Evolutionary conservation across 768 basidiomycete species (phyloP).

Genomic region (Podaxis rugospora): DNA sequence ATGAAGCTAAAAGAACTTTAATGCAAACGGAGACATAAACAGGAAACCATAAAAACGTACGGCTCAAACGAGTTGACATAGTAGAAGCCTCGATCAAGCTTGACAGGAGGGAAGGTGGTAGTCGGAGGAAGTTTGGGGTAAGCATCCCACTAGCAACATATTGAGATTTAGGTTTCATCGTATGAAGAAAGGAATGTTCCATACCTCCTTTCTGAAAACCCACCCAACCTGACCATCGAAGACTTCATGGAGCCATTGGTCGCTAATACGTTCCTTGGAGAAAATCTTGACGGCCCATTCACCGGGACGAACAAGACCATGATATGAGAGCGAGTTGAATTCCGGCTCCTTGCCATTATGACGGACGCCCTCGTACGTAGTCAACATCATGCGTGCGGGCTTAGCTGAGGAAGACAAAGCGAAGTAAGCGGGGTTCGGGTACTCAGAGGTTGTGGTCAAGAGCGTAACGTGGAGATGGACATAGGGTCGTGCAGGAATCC

Average conservation of each 20-base stretch:
- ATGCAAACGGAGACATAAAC: slow-evolving; percentile 4
- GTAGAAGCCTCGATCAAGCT: slow-evolving; percentile 74
- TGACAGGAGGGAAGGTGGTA: slow-evolving; percentile 67
- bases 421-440: slow-evolving; percentile 67
- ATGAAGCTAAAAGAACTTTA: slow-evolving; percentile 49
- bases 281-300: slow-evolving; percentile 89
- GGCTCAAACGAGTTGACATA: slow-evolving; percentile 93
- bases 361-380: slow-evolving; percentile 59
- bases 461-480: slow-evolving; percentile 86
- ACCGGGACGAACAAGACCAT: slow-evolving; percentile 48
- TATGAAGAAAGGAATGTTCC: slow-evolving; percentile 9
- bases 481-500: slow-evolving; percentile 70
- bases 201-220: slow-evolving; percentile 76
- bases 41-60: slow-evolving; percentile 35
- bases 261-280: slow-evolving; percentile 57
- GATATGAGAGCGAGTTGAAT: slow-evolving; percentile 87
- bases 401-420: slow-evolving; percentile 37
- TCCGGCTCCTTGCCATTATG: slow-evolving; percentile 59
- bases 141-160: slow-evolving; percentile 63
- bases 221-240: slow-evolving; percentile 72
- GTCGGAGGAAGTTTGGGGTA: slow-evolving; percentile 73
- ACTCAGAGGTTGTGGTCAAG: slow-evolving; percentile 68
- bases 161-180: background rate
- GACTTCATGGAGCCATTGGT: slow-evolving; percentile 64
- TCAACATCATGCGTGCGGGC: slow-evolving; percentile 66